Evolutionary conservation across 2,329 filamentous ascomycete genomes (phyloP).

Genomic region (Kalmusia sp.): DNA sequence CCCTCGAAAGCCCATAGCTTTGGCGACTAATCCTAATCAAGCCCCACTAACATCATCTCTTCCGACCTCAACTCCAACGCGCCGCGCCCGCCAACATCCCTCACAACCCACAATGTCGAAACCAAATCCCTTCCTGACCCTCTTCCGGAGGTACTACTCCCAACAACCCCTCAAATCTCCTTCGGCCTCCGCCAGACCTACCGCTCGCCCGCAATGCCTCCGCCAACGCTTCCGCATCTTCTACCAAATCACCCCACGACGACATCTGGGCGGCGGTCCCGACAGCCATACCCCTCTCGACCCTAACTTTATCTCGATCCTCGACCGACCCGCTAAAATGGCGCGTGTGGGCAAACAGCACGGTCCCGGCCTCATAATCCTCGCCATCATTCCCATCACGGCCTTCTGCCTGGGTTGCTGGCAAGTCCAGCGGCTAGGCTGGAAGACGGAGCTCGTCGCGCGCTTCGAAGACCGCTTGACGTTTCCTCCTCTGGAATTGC

Average conservation of each 20-base stretch:
- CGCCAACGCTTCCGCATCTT: conserved; percentile 32
- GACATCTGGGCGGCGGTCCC: conserved; percentile 46
- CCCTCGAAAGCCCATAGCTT: conserved; percentile 1
- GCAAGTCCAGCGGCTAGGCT: conserved; percentile 91
- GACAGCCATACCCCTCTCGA: conserved; percentile 64
- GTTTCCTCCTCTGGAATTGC: conserved; percentile 83
- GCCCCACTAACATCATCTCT: conserved; percentile 8
- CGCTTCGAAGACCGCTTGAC: conserved; percentile 91
- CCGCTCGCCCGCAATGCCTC: conserved; percentile 42
- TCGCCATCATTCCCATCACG: conserved; percentile 88
- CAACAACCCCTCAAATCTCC: conserved; percentile 14
- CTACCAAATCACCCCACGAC: conserved; percentile 25
- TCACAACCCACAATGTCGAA: conserved; percentile 35
- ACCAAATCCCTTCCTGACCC: conserved; percentile 41
- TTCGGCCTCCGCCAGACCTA: conserved; percentile 15
- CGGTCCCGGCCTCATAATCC: conserved; percentile 79
- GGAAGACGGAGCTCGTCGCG: conserved; percentile 93
- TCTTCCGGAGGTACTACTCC: conserved; percentile 39
- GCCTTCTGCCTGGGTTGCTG: conserved; percentile 91
- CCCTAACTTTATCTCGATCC: conserved; percentile 80
- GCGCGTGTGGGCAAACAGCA: conserved; percentile 78
- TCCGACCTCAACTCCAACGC: not conserved
- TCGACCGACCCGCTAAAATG: conserved; percentile 83
- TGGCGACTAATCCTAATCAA: conserved; percentile 6
- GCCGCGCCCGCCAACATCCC: not conserved